Evolutionary conservation across 768 basidiomycete species (phyloP).

Genomic region (Tricholoma sp.): DNA sequence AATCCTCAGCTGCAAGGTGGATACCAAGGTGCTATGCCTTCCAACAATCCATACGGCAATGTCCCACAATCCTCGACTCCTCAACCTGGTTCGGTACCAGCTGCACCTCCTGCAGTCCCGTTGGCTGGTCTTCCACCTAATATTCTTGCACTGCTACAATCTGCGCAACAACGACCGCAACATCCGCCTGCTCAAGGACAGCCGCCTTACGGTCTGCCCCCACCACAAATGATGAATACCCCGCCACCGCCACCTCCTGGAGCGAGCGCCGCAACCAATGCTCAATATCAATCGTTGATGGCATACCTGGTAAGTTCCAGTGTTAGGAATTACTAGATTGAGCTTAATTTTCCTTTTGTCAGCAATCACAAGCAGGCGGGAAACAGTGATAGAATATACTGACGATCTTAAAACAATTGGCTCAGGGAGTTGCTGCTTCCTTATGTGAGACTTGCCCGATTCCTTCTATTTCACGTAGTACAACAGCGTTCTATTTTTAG

Average conservation of each 20-base stretch:
- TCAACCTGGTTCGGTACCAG: conserved; percentile 29
- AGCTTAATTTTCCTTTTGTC: conserved; percentile 5
- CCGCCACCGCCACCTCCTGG: conserved; percentile 33
- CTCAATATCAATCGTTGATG: conserved; percentile 64
- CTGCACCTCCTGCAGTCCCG: conserved; percentile 28
- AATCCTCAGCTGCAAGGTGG: conserved; percentile 25
- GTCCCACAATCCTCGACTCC: conserved; percentile 17
- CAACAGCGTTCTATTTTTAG: background rate
- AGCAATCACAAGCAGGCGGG: conserved; percentile 31
- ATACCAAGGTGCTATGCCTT: conserved; percentile 27
- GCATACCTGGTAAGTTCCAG: conserved; percentile 51
- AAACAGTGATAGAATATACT: conserved; percentile 3
- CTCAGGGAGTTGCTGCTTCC: too few relatives aligned
- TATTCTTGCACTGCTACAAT: conserved; percentile 60
- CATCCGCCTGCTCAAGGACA: conserved; percentile 27
- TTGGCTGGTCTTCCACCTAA: conserved; percentile 56
- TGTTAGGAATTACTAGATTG: background rate
- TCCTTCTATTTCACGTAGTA: background rate
- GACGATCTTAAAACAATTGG: too few relatives aligned
- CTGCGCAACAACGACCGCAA: conserved; percentile 47
- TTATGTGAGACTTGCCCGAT: background rate
- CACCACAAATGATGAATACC: conserved; percentile 36
- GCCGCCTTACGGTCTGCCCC: conserved; percentile 32
- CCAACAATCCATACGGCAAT: conserved; percentile 25
- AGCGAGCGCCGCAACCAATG: conserved; percentile 35